These are phyloP conservation scores for Halenospora varia DNA, from an alignment of 495 filamentous ascomycete species.

Conservation along the genomic window DNA sequence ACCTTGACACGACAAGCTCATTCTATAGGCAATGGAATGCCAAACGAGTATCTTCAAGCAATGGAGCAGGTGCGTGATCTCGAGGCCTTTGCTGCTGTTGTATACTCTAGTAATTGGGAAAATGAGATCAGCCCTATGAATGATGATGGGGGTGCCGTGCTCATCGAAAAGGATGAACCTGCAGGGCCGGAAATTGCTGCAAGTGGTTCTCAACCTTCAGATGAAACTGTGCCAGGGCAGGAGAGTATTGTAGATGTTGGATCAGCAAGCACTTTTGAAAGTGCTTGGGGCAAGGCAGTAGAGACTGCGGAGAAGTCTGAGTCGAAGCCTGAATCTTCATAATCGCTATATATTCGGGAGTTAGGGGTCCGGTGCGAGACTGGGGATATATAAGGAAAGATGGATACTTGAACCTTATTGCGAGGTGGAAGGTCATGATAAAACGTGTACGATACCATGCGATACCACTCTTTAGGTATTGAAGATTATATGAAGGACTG, in stretches of 20 bases:
- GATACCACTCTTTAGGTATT: constrained; percentile 7
- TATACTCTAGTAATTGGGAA: constrained; percentile 86
- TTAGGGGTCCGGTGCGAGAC: background rate
- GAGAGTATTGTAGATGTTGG: constrained; percentile 44
- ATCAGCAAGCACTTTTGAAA: constrained; percentile 50
- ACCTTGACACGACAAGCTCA: constrained; percentile 86
- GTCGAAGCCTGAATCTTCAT: background rate
- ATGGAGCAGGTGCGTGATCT: constrained; percentile 82
- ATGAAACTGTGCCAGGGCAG: constrained; percentile 15
- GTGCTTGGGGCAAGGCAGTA: constrained; percentile 60
- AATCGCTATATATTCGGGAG: background rate
- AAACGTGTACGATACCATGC: constrained; percentile 18
- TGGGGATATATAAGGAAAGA: background rate
- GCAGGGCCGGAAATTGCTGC: constrained; percentile 7
- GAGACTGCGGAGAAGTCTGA: constrained; percentile 19
- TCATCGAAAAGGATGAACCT: constrained; percentile 29
- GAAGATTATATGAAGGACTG: background rate
- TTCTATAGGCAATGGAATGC: constrained; percentile 76
- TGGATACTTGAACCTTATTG: background rate
- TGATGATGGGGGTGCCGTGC: constrained; percentile 24
- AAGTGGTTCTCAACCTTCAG: background rate
- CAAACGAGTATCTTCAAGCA: constrained; percentile 82
- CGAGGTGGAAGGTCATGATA: background rate
- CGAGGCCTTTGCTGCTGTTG: constrained; percentile 90
- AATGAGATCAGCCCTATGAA: constrained; percentile 59